Percentiles rank a stretch among this genome's conserved stretches.
Conservation (phyloP, 2,329 filamentous ascomycete species). For the Camptophora hylomeconis region DNA sequence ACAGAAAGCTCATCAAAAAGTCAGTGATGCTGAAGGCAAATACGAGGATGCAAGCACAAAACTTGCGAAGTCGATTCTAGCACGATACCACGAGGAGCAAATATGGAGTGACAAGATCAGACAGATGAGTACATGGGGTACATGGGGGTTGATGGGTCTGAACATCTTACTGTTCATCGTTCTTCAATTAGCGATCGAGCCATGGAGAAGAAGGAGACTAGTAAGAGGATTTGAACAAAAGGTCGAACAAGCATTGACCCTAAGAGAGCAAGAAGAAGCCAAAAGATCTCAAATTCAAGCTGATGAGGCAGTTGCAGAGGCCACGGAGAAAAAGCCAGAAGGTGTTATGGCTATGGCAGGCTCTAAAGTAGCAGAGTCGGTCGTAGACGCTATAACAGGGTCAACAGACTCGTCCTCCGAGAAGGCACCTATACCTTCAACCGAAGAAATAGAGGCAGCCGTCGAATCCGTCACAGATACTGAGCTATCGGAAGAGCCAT, state of each 20-base stretch:
- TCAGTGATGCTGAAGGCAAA: slow-evolving; percentile 64
- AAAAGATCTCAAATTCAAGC: not conserved
- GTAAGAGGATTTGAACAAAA: slow-evolving; percentile 74
- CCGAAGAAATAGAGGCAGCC: too few species aligned
- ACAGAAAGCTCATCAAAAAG: slow-evolving; percentile 52
- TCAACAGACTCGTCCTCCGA: slow-evolving; percentile 2
- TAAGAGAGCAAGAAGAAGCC: slow-evolving; percentile 58
- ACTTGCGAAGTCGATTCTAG: slow-evolving; percentile 71
- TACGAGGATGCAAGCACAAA: slow-evolving; percentile 64
- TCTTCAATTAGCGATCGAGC: slow-evolving; percentile 81
- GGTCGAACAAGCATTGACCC: slow-evolving; percentile 51
- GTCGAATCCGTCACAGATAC: too few species aligned
- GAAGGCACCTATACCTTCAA: too few species aligned
- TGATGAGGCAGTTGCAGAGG: too few species aligned
- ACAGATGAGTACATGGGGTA: slow-evolving; percentile 94
- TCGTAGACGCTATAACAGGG: slow-evolving; percentile 2
- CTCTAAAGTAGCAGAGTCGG: slow-evolving; percentile 2
- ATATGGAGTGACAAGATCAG: slow-evolving; percentile 98
- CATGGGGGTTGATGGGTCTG: slow-evolving; percentile 93
- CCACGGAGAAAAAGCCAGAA: too few species aligned
- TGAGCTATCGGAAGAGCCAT: too few species aligned
- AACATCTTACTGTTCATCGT: slow-evolving; percentile 82
- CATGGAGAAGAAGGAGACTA: slow-evolving; percentile 71
- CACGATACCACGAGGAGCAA: slow-evolving; percentile 95
- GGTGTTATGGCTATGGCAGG: not conserved